A percentile compares a stretch with the other conserved stretches of the same genome.
Evolutionary conservation across 257 asterid species (phyloP).

Genomic region (Penstemon eatonii): DNA sequence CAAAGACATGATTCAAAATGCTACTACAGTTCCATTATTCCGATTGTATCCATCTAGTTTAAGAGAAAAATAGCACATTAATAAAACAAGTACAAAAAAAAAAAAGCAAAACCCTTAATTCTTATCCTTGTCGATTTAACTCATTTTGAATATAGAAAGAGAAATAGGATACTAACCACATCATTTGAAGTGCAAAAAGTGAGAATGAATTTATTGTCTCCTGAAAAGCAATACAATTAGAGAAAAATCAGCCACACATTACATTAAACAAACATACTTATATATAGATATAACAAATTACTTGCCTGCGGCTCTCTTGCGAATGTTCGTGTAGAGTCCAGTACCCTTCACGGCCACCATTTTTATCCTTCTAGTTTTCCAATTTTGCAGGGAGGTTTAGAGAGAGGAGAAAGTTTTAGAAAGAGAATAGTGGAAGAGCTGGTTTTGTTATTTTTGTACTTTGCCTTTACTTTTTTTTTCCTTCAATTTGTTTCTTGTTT

Average conservation of each 20-base stretch:
- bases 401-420: conserved; percentile 29
- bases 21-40: no score
- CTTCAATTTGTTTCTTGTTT: no score
- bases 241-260: conserved; percentile 5
- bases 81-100: conserved; percentile 9
- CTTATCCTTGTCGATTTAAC: neutral
- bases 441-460: conserved; percentile 17
- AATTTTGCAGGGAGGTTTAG: neutral
- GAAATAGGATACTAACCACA: conserved; percentile 39
- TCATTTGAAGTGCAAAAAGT: conserved; percentile 54
- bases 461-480: no score
- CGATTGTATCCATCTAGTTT: neutral
- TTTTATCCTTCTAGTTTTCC: neutral
- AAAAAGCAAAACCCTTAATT: conserved; percentile 11
- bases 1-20: no score
- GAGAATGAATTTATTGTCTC: conserved; percentile 59
- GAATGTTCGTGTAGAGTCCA: conserved; percentile 62
- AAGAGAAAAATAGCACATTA: conserved; percentile 22
- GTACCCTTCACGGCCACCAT: conserved; percentile 62
- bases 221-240: neutral
- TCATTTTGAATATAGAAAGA: neutral
- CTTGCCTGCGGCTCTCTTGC: conserved; percentile 62
- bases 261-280: conserved; percentile 1
- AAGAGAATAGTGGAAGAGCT: conserved; percentile 21
- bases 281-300: neutral